Percentiles rank a stretch among this genome's conserved stretches.
Conservation (phyloP, 192 early-diverging fungal species). For the Rhizophagus prolifer region DNA sequence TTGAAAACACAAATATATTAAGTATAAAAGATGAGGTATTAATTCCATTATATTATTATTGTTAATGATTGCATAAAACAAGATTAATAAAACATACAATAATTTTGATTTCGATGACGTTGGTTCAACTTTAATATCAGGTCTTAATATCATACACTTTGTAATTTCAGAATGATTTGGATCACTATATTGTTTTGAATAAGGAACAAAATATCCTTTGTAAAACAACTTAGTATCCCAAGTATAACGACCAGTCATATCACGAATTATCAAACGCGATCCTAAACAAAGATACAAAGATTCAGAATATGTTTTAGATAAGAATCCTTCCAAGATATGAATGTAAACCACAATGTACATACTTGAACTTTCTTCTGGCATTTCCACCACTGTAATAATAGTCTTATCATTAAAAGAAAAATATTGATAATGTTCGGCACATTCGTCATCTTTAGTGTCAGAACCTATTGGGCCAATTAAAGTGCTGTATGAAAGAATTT, state of each 20-base stretch:
- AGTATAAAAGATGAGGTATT: not conserved
- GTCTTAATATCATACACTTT: constrained; percentile 34
- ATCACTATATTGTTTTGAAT: not conserved
- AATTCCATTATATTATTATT: not conserved
- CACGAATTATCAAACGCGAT: not conserved
- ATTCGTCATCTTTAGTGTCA: constrained; percentile 37
- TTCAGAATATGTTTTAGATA: not conserved
- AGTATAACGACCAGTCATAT: constrained; percentile 22
- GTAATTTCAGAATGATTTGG: constrained; percentile 28
- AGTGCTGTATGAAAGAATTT: constrained; percentile 28
- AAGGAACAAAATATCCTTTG: constrained; percentile 29
- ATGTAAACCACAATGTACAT: not conserved
- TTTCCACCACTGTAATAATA: constrained; percentile 70
- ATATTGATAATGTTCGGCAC: constrained; percentile 58
- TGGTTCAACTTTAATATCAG: constrained; percentile 31
- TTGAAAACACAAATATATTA: not conserved
- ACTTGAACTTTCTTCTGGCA: constrained; percentile 36
- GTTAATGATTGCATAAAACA: not conserved
- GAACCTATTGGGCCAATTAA: constrained; percentile 42
- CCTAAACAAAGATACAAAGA: not conserved
- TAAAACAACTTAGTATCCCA: constrained; percentile 81
- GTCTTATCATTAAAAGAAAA: constrained; percentile 73
- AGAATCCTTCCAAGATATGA: not conserved
- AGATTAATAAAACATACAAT: constrained; percentile 19
- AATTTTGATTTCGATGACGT: constrained; percentile 3